Conservation (phyloP, 2,329 filamentous ascomycete species). For the Cercospora sesami region DNA sequence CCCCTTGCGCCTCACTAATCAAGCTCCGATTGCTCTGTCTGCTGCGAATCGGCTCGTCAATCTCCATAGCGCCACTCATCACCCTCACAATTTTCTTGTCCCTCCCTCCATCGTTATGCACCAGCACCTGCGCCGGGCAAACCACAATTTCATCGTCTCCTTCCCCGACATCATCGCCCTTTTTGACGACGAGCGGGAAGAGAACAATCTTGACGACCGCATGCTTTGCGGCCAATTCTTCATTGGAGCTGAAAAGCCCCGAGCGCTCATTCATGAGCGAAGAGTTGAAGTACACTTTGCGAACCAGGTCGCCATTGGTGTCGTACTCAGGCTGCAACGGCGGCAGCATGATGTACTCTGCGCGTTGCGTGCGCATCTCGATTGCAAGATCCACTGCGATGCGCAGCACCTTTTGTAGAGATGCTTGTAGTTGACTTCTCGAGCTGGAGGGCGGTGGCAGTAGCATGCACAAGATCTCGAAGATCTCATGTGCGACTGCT, state of each 20-base stretch:
- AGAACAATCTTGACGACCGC: conserved; percentile 87
- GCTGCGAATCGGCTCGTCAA: conserved; percentile 39
- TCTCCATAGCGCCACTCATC: conserved; percentile 53
- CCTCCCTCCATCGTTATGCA: conserved; percentile 48
- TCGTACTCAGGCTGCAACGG: conserved; percentile 94
- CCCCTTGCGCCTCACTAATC: conserved; percentile 33
- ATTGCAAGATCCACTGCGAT: conserved; percentile 88
- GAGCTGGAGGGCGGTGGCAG: conserved; percentile 82
- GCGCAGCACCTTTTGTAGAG: conserved; percentile 81
- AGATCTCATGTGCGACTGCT: conserved; percentile 89
- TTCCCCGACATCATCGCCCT: conserved; percentile 81
- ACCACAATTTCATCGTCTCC: conserved; percentile 95
- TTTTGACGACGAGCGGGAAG: conserved; percentile 95
- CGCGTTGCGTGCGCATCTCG: conserved; percentile 95
- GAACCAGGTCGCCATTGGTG: conserved; percentile 81
- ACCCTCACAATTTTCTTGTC: conserved; percentile 53
- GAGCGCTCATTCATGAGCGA: conserved; percentile 92
- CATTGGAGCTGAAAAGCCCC: conserved; percentile 68
- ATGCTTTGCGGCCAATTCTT: conserved; percentile 73
- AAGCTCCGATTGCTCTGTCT: conserved; percentile 34
- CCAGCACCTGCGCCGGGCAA: conserved; percentile 88
- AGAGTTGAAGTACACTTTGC: conserved; percentile 88
- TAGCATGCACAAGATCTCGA: conserved; percentile 77
- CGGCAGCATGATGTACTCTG: conserved; percentile 98
- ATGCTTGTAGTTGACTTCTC: conserved; percentile 76